These are phyloP conservation scores for Capsaspora owczarzaki DNA, from an alignment of 78 protist genomes.

Conservation along the genomic window DNA sequence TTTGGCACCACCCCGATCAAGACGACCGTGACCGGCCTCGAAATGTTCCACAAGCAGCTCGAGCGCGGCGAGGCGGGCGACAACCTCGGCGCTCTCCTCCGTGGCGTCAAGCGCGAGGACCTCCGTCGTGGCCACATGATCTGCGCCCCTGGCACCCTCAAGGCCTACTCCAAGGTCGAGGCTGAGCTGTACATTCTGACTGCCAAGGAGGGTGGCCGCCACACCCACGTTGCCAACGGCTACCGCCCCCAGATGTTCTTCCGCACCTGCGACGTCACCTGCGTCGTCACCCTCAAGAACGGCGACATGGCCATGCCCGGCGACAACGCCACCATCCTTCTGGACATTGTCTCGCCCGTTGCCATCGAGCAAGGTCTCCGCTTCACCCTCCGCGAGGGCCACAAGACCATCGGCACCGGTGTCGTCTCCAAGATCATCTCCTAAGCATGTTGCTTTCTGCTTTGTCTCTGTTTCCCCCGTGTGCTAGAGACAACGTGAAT, in stretches of 20 bases:
- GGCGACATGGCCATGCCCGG: constrained; percentile 93
- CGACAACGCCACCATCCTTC: constrained; percentile 56
- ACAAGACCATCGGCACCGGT: constrained; percentile 92
- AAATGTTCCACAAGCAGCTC: constrained; percentile 83
- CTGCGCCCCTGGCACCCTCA: constrained; percentile 64
- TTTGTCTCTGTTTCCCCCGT: too few species aligned
- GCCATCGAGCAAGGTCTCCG: constrained; percentile 73
- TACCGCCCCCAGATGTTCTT: constrained; percentile 86
- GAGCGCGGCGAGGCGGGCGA: constrained; percentile 88
- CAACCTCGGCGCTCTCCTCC: constrained; percentile 81
- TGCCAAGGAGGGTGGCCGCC: constrained; percentile 92
- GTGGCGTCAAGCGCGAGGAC: constrained; percentile 85
- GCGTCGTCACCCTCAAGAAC: constrained; percentile 66
- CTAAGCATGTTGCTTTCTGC: too few species aligned
- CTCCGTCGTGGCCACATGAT: constrained; percentile 57
- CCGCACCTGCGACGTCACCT: constrained; percentile 89
- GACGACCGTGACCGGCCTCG: constrained; percentile 78
- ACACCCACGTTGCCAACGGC: constrained; percentile 76
- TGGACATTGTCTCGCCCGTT: constrained; percentile 64
- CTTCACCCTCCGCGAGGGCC: constrained; percentile 94
- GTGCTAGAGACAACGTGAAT: too few species aligned
- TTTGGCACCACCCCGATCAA: constrained; percentile 25
- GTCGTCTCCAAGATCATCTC: constrained; percentile 72
- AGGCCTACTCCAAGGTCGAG: constrained; percentile 62
- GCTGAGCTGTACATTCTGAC: constrained; percentile 87